Evolutionary conservation across 208 protist species (phyloP).

Genomic region (Leishmania mexicana): DNA sequence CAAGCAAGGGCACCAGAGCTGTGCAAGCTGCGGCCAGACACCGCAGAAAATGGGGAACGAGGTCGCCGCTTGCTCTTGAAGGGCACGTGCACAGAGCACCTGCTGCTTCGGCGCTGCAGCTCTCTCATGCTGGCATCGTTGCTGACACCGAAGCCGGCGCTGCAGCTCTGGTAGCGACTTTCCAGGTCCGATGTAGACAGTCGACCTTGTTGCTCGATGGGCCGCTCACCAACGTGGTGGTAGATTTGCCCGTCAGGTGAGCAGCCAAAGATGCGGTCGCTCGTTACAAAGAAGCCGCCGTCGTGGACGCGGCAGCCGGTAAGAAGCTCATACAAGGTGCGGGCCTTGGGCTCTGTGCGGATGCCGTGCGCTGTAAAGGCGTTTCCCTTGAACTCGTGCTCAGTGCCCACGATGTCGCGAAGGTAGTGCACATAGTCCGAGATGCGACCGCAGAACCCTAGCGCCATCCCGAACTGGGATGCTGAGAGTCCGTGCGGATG

Average conservation of each 20-base stretch:
- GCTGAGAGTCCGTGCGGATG: slow-evolving; percentile 72
- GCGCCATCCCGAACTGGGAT: slow-evolving; percentile 87
- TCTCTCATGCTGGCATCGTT: neutral
- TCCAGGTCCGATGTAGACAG: neutral
- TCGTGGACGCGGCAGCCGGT: slow-evolving; percentile 67
- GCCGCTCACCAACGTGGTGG: neutral
- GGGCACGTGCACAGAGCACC: slow-evolving; percentile 42
- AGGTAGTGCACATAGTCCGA: slow-evolving; percentile 85
- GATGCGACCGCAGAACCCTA: slow-evolving; percentile 80
- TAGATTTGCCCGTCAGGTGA: slow-evolving; percentile 78
- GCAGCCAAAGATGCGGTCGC: slow-evolving; percentile 69
- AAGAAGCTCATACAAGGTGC: slow-evolving; percentile 85
- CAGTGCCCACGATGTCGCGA: slow-evolving; percentile 72
- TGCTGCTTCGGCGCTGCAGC: neutral
- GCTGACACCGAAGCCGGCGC: neutral
- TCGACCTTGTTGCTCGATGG: neutral
- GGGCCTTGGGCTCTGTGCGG: slow-evolving; percentile 77
- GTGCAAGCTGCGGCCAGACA: neutral
- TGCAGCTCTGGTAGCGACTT: neutral
- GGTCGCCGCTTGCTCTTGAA: slow-evolving; percentile 40
- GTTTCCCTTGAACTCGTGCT: slow-evolving; percentile 86
- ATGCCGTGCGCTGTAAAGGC: slow-evolving; percentile 79
- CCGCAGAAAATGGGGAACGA: neutral
- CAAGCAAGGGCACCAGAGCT: neutral
- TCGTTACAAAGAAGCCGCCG: slow-evolving; percentile 81